Evolutionary conservation across 306 rosid species (phyloP).

Genomic region (Quillaja saponaria): DNA sequence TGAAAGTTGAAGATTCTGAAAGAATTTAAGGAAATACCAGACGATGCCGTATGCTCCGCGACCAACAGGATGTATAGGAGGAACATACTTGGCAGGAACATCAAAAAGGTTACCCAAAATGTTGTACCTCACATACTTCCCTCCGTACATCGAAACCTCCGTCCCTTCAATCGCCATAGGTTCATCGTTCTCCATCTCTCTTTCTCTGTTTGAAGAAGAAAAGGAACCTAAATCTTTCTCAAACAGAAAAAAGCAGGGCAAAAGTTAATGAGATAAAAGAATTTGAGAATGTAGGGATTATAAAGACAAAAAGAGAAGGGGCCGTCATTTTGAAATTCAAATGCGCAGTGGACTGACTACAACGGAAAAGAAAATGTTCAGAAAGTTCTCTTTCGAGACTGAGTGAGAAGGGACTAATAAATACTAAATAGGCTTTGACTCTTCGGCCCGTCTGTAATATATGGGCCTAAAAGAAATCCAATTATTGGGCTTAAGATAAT

Average conservation of each 20-base stretch:
- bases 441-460: no score
- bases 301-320: background rate
- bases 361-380: no score
- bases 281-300: background rate
- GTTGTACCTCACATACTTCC: slow-evolving; percentile 65
- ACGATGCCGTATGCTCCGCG: slow-evolving; percentile 98
- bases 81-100: slow-evolving; percentile 67
- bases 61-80: slow-evolving; percentile 87
- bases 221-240: background rate
- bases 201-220: background rate
- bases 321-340: no score
- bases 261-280: background rate
- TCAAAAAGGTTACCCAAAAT: slow-evolving; percentile 76
- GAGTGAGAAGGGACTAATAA: no score
- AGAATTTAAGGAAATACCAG: slow-evolving; percentile 59
- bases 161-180: slow-evolving; percentile 35
- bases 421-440: no score
- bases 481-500: no score
- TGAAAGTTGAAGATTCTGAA: no score
- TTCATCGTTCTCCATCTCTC: slow-evolving; percentile 36
- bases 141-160: slow-evolving; percentile 50
- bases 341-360: no score
- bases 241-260: no score
- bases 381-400: no score
- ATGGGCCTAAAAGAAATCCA: no score